A percentile compares a stretch with the other conserved stretches of the same genome.
These are phyloP conservation scores for Sicyos edulis DNA, from an alignment of 306 rosid species.

Conservation along the genomic window DNA sequence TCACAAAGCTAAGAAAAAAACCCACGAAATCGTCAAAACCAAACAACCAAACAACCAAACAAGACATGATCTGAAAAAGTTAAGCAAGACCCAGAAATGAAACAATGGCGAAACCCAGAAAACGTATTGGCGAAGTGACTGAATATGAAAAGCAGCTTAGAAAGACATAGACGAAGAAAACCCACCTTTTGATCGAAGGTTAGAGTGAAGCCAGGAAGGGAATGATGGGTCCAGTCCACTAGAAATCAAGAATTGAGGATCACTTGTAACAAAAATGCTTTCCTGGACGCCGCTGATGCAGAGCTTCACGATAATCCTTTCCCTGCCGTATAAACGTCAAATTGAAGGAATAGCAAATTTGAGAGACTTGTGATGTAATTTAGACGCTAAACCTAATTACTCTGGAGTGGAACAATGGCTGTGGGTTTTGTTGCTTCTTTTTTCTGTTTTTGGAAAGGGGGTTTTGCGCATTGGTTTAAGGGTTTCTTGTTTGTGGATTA, in stretches of 20 bases:
- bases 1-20: neutral
- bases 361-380: neutral
- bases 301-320: neutral
- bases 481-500: too few relatives aligned
- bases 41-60: neutral
- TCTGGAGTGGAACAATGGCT: neutral
- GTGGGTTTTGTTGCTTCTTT: too few relatives aligned
- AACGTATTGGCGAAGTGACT: neutral
- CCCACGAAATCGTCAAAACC: neutral
- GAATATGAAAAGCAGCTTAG: neutral
- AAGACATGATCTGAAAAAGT: neutral
- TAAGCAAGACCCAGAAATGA: constrained; percentile 2
- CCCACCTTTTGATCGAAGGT: neutral
- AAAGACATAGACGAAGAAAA: constrained; percentile 2
- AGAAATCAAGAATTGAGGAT: neutral
- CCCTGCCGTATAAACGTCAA: neutral
- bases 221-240: neutral
- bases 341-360: neutral
- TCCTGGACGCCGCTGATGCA: neutral
- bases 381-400: neutral
- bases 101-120: neutral
- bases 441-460: neutral
- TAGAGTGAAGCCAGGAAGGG: neutral
- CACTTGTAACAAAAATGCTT: too few relatives aligned
- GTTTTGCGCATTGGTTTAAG: neutral